A percentile compares a stretch with the other conserved stretches of the same genome.
These are phyloP conservation scores for Theobroma cacao DNA, from an alignment of 345 rosid genomes.

Conservation along the genomic window DNA sequence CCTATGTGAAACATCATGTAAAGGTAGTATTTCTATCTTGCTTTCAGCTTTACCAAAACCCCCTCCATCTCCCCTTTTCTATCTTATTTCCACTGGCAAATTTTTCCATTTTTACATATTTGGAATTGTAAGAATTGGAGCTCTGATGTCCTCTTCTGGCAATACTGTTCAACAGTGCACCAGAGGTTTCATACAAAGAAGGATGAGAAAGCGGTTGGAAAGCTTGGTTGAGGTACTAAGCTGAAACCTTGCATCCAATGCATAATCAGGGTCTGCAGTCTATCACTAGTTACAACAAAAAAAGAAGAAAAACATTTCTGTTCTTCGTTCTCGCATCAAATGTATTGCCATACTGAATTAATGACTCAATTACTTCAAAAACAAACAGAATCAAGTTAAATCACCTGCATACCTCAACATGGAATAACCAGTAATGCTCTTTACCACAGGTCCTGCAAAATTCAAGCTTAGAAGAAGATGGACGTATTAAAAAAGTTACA, in stretches of 20 bases:
- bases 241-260: conserved; percentile 10
- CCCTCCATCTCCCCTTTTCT: neutral
- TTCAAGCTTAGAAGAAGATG: conserved; percentile 37
- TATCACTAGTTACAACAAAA: neutral
- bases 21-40: conserved; percentile 48
- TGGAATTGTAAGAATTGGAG: neutral
- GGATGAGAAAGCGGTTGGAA: conserved; percentile 71
- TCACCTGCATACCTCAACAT: neutral
- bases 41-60: neutral
- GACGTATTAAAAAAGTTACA: conserved; percentile 28
- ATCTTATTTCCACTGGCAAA: neutral
- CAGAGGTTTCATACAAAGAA: conserved; percentile 81
- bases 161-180: conserved; percentile 49
- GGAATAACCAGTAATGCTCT: conserved; percentile 14
- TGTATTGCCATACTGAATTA: neutral
- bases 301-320: neutral
- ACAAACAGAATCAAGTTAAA: neutral
- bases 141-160: conserved; percentile 11
- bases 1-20: conserved; percentile 70
- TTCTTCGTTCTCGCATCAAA: neutral
- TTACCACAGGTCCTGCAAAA: conserved; percentile 53
- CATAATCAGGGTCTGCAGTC: neutral
- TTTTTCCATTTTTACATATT: neutral
- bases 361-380: conserved; percentile 1
- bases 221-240: conserved; percentile 68